A percentile compares a stretch with the other conserved stretches of the same genome.
These are phyloP conservation scores for Aspergillus ellipticus DNA, from an alignment of 495 filamentous ascomycete species.

Conservation along the genomic window DNA sequence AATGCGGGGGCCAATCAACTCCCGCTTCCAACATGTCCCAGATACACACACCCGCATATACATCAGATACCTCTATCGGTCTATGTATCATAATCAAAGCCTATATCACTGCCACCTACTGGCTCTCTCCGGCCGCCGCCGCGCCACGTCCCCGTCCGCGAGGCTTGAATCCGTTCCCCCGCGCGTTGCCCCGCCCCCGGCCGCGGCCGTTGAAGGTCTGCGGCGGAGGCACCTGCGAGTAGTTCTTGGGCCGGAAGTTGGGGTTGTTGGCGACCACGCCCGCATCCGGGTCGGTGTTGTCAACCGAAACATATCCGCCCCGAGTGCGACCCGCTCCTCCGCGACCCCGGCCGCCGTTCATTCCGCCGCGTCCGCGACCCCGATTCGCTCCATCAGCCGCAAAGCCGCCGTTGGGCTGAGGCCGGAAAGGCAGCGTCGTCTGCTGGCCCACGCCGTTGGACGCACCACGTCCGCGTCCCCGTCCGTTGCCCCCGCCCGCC, in stretches of 20 bases:
- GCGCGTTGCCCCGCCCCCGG: slow-evolving; percentile 31
- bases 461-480: slow-evolving; percentile 34
- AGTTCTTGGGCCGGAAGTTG: slow-evolving; percentile 56
- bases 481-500: slow-evolving; percentile 37
- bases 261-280: slow-evolving; percentile 51
- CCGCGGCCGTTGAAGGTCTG: slow-evolving; percentile 58
- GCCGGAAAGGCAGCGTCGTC: slow-evolving; percentile 34
- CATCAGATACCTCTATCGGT: too few relatives aligned
- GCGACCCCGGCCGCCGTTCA: slow-evolving; percentile 27
- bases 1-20: too few relatives aligned
- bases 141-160: slow-evolving; percentile 19
- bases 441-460: slow-evolving; percentile 37
- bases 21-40: too few relatives aligned
- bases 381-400: slow-evolving; percentile 20
- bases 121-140: not conserved
- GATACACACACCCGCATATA: too few relatives aligned
- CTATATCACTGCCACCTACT: too few relatives aligned
- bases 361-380: slow-evolving; percentile 22
- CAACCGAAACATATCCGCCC: slow-evolving; percentile 51
- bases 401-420: slow-evolving; percentile 28
- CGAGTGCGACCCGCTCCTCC: slow-evolving; percentile 30
- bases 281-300: slow-evolving; percentile 44
- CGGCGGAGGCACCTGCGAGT: slow-evolving; percentile 77
- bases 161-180: slow-evolving; percentile 13
- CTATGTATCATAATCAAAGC: too few relatives aligned